Percentiles rank a stretch among this genome's conserved stretches.
These are phyloP conservation scores for Monilinia polystroma DNA, from an alignment of 2,329 filamentous ascomycete species.

Conservation along the genomic window DNA sequence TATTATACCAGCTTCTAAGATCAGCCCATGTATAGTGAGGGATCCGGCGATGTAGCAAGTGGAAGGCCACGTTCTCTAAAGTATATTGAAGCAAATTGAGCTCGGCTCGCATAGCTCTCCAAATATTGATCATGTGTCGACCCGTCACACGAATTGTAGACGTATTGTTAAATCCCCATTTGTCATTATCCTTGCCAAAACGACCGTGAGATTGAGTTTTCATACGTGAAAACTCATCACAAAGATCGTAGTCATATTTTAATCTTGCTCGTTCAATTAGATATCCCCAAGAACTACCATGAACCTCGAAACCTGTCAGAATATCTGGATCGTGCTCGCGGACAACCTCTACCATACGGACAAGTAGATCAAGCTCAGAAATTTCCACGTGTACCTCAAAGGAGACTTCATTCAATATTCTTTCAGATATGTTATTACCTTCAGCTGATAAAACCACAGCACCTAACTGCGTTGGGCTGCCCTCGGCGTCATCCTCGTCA, in stretches of 20 bases:
- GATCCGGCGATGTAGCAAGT: conserved; percentile 81
- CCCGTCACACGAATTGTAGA: conserved; percentile 92
- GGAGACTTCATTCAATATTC: conserved; percentile 59
- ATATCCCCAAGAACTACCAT: conserved; percentile 93
- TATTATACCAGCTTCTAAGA: conserved; percentile 79
- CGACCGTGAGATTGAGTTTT: conserved; percentile 78
- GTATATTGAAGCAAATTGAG: conserved; percentile 90
- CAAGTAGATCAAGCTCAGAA: conserved; percentile 81
- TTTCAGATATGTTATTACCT: conserved; percentile 56
- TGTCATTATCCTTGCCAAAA: conserved; percentile 82
- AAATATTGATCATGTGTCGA: conserved; percentile 94
- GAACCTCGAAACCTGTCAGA: conserved; percentile 90
- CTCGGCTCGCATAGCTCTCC: conserved; percentile 93
- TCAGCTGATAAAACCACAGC: conserved; percentile 67
- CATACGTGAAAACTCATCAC: conserved; percentile 87
- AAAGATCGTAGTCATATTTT: conserved; percentile 87
- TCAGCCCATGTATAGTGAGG: conserved; percentile 82
- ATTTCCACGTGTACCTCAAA: conserved; percentile 71
- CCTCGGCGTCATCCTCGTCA: conserved; percentile 59
- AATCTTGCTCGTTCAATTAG: conserved; percentile 82
- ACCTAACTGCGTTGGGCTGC: conserved; percentile 61
- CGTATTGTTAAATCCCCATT: conserved; percentile 92
- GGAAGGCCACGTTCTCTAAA: conserved; percentile 93
- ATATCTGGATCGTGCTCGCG: conserved; percentile 85
- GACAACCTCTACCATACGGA: conserved; percentile 83